Percentiles rank a stretch among this genome's conserved stretches.
Evolutionary conservation across 129 eudicot genomes (phyloP).

Genomic region (carrot (Daucus carota)): DH1_v3.0 NC_030386.2:26467501-26468000

Average conservation of each 20-base stretch:
- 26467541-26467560: too few species aligned
- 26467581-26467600: background rate
- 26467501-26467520: background rate
- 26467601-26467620: background rate
- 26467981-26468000: background rate
- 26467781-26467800: constrained; percentile 24
- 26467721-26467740: constrained; percentile 20
- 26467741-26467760: constrained; percentile 16
- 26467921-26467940: constrained; percentile 17
- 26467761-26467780: constrained; percentile 23
- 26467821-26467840: constrained; percentile 24
- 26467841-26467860: constrained; percentile 1
- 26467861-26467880: constrained; percentile 11
- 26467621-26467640: background rate
- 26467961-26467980: background rate
- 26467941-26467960: background rate
- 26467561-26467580: background rate
- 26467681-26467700: background rate
- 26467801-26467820: constrained; percentile 24
- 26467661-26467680: background rate
- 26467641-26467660: background rate
- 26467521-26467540: background rate
- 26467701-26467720: background rate
- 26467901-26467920: constrained; percentile 23
- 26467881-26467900: constrained; percentile 24